Conservation (phyloP, 2,329 filamentous ascomycete genomes). For the Penicillium sp. region DNA sequence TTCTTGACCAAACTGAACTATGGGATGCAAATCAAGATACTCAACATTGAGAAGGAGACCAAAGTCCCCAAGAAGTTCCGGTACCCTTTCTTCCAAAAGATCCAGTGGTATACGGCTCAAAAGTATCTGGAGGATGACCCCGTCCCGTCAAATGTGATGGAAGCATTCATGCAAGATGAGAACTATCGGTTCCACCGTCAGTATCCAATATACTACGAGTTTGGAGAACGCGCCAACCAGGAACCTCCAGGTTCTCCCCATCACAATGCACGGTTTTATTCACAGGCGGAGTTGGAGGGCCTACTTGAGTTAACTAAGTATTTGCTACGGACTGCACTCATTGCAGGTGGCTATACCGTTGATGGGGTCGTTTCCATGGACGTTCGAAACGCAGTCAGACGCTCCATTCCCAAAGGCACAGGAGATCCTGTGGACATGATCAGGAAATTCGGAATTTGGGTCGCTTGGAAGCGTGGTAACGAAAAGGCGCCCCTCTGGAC, state of each 20-base stretch:
- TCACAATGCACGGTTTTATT: constrained; percentile 61
- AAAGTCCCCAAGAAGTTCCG: constrained; percentile 64
- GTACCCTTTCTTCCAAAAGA: constrained; percentile 67
- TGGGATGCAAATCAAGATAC: constrained; percentile 64
- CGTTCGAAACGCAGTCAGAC: constrained; percentile 58
- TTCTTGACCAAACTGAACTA: constrained; percentile 66
- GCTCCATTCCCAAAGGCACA: constrained; percentile 61
- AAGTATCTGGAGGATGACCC: constrained; percentile 64
- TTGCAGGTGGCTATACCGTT: constrained; percentile 56
- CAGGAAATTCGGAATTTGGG: constrained; percentile 62
- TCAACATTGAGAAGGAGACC: constrained; percentile 65
- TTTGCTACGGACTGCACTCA: constrained; percentile 62
- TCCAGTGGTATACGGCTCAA: constrained; percentile 66
- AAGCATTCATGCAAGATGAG: constrained; percentile 55
- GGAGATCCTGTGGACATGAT: constrained; percentile 61
- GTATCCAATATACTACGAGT: constrained; percentile 58
- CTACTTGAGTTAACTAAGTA: constrained; percentile 59
- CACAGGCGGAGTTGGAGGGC: constrained; percentile 61
- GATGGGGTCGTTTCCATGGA: constrained; percentile 61
- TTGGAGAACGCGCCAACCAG: constrained; percentile 52
- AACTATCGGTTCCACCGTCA: constrained; percentile 53
- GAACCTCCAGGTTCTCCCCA: constrained; percentile 53
- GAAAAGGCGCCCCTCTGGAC: constrained; percentile 62
- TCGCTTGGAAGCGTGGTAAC: constrained; percentile 66
- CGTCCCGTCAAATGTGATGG: constrained; percentile 55